Evolutionary conservation across 345 rosid genomes (phyloP).

Genomic region (Chamaenerion angustifolium): DNA sequence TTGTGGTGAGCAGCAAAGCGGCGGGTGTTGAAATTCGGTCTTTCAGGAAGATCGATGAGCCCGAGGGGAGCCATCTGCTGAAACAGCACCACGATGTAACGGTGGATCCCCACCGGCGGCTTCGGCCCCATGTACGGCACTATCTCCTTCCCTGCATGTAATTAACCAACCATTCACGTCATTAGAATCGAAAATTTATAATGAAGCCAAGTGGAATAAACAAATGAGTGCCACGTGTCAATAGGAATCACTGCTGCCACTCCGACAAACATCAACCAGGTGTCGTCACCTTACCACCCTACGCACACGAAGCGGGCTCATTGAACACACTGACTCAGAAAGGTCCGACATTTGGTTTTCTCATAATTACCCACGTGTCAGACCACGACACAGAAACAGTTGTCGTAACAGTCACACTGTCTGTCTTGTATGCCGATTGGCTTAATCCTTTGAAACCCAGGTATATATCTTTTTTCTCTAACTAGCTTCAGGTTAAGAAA

Average conservation of each 20-base stretch:
- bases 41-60: conserved; percentile 30
- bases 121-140: conserved; percentile 50
- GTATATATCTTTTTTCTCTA: not conserved
- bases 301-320: too few species aligned
- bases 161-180: not conserved
- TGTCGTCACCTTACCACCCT: too few species aligned
- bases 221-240: too few species aligned
- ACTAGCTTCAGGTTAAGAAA: too few species aligned
- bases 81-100: conserved; percentile 64
- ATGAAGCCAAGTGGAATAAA: not conserved
- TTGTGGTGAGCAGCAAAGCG: conserved; percentile 39
- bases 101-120: conserved; percentile 84
- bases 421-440: too few species aligned
- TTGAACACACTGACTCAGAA: too few species aligned
- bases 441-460: not conserved
- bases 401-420: too few species aligned
- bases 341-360: too few species aligned
- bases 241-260: too few species aligned
- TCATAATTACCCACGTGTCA: too few species aligned
- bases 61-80: conserved; percentile 46
- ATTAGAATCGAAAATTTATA: not conserved
- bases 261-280: too few species aligned
- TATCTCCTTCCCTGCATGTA: conserved; percentile 50
- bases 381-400: too few species aligned
- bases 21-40: conserved; percentile 71